Conservation (phyloP, 2,329 filamentous ascomycete genomes). For the Ophiostoma populinum region DNA sequence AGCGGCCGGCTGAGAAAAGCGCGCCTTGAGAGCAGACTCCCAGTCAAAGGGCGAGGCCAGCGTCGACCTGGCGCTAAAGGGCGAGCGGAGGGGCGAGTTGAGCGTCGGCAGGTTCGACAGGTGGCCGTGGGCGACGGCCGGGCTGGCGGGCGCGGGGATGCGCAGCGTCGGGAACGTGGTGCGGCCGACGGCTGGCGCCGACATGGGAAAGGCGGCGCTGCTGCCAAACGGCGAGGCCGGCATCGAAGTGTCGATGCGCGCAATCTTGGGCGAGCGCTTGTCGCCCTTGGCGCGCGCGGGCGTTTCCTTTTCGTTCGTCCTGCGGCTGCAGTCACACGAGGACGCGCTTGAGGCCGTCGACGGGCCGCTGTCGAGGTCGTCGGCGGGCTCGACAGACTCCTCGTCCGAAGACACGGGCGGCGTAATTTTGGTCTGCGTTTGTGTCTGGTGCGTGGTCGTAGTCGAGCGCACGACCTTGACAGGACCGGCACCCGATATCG, state of each 20-base stretch:
- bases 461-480: constrained; percentile 28
- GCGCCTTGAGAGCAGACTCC: constrained; percentile 52
- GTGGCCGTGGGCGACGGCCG: constrained; percentile 38
- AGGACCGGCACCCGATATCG: constrained; percentile 14
- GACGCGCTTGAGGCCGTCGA: constrained; percentile 36
- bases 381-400: constrained; percentile 12
- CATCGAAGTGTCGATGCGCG: constrained; percentile 20
- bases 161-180: constrained; percentile 49
- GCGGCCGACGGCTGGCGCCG: constrained; percentile 41
- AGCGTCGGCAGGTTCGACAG: constrained; percentile 11
- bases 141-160: constrained; percentile 65
- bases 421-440: too few species aligned
- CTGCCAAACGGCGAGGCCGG: constrained; percentile 29
- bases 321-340: constrained; percentile 39
- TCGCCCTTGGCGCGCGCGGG: too few species aligned
- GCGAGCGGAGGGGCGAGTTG: constrained; percentile 58
- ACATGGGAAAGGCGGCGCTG: constrained; percentile 29
- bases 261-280: constrained; percentile 28
- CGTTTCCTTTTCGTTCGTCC: constrained; percentile 28
- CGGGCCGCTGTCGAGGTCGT: constrained; percentile 25
- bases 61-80: constrained; percentile 46
- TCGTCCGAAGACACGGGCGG: constrained; percentile 21
- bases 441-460: too few species aligned
- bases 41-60: constrained; percentile 61
- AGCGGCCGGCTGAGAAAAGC: constrained; percentile 22